Percentiles rank a stretch among this genome's conserved stretches.
Conservation (phyloP, 768 basidiomycete species). For the Daedaleopsis nitida region DNA sequence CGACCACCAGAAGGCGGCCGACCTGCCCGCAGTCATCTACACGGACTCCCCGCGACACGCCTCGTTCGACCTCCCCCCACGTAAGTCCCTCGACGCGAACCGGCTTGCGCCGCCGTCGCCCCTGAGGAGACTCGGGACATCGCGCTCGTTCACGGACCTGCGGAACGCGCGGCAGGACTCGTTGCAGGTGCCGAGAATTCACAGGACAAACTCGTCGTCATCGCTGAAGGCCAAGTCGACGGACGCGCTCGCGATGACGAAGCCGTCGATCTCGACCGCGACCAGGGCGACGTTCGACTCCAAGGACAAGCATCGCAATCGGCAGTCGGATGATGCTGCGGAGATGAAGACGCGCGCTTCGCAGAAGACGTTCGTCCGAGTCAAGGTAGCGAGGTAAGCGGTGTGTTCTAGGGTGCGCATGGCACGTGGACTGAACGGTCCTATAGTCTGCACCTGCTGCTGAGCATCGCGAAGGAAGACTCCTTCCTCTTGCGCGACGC, state of each 20-base stretch:
- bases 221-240: conserved; percentile 27
- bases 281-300: not conserved
- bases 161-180: conserved; percentile 44
- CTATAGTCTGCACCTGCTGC: conserved; percentile 62
- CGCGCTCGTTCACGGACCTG: conserved; percentile 73
- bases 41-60: conserved; percentile 23
- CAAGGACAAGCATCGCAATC: not conserved
- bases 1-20: not conserved
- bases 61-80: conserved; percentile 25
- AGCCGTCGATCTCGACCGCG: conserved; percentile 10
- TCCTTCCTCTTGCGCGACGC: conserved; percentile 85
- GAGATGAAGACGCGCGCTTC: conserved; percentile 82
- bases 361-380: conserved; percentile 81
- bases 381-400: conserved; percentile 69
- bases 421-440: conserved; percentile 14
- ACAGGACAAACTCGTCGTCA: conserved; percentile 36
- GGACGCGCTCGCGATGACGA: conserved; percentile 34
- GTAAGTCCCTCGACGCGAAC: conserved; percentile 36
- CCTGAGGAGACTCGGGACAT: conserved; percentile 55
- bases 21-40: conserved; percentile 15
- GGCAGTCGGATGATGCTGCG: conserved; percentile 56
- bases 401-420: not conserved
- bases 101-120: conserved; percentile 39
- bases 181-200: conserved; percentile 29
- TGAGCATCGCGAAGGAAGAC: conserved; percentile 81